These are phyloP conservation scores for Debaryomyces nepalensis DNA, from an alignment of 1,139 yeast genomes.

Conservation along the genomic window DNA sequence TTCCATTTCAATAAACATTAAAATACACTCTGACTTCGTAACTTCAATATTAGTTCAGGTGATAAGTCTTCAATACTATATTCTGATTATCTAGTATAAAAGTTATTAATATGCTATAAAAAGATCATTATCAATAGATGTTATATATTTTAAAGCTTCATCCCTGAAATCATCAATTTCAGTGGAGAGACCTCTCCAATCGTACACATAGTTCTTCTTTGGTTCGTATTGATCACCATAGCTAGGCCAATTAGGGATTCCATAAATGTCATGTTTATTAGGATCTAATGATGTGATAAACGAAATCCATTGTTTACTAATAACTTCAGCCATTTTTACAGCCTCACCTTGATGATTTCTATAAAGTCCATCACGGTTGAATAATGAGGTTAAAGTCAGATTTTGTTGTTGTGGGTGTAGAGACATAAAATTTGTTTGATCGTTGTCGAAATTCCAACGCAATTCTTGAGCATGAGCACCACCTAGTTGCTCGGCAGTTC, in stretches of 20 bases:
- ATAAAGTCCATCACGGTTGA: constrained; percentile 2
- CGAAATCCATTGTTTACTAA: constrained; percentile 8
- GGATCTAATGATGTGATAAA: constrained; percentile 8
- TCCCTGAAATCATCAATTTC: no score
- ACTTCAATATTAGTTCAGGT: no score
- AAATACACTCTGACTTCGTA: no score
- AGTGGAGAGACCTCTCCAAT: no score
- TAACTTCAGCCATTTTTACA: constrained; percentile 1
- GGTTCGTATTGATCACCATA: not conserved
- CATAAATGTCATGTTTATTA: constrained; percentile 6
- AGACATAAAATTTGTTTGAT: constrained; percentile 1
- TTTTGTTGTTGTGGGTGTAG: constrained; percentile 6
- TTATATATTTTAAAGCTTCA: no score
- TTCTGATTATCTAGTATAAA: no score
- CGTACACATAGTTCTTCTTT: not conserved
- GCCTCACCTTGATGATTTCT: constrained; percentile 2
- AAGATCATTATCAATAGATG: no score
- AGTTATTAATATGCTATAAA: no score
- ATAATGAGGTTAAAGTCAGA: constrained; percentile 2
- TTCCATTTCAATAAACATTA: no score
- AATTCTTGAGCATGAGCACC: constrained; percentile 23
- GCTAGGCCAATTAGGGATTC: constrained; percentile 6
- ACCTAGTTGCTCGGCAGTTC: constrained; percentile 12
- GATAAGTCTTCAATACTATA: no score
- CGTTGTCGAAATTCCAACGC: constrained; percentile 22